These are phyloP conservation scores for Pythium periplocum DNA, from an alignment of 352 stramenopile genomes.

Conservation along the genomic window DNA sequence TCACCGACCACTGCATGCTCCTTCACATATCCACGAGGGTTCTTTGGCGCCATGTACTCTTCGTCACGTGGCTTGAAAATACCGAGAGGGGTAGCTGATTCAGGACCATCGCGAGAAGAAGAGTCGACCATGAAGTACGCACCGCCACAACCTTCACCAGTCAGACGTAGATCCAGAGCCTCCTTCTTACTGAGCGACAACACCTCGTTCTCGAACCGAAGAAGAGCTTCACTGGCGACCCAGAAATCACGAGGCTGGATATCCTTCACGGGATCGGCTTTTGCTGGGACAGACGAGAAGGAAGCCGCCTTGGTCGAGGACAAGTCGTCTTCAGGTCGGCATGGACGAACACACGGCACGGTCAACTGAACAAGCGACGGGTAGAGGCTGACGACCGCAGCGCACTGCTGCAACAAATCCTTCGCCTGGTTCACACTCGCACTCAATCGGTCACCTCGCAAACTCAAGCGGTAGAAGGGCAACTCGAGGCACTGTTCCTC, in stretches of 20 bases:
- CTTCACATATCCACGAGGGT: slow-evolving; percentile 94
- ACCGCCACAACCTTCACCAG: slow-evolving; percentile 73
- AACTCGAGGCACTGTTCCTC: too few species aligned
- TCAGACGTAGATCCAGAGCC: slow-evolving; percentile 49
- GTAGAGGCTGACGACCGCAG: slow-evolving; percentile 19
- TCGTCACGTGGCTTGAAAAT: slow-evolving; percentile 99
- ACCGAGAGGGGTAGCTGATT: slow-evolving; percentile 34
- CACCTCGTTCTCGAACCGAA: slow-evolving; percentile 40
- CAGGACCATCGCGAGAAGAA: slow-evolving; percentile 10
- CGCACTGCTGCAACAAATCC: slow-evolving; percentile 18
- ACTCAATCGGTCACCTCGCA: slow-evolving; percentile 9
- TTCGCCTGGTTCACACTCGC: slow-evolving; percentile 21
- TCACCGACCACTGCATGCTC: slow-evolving; percentile 71
- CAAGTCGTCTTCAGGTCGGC: not conserved
- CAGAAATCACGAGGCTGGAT: slow-evolving; percentile 10
- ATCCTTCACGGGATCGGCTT: not conserved
- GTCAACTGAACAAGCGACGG: slow-evolving; percentile 22
- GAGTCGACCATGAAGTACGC: slow-evolving; percentile 37
- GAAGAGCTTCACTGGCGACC: slow-evolving; percentile 35
- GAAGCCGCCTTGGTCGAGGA: not conserved
- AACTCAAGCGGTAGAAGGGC: slow-evolving; percentile 6
- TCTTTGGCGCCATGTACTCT: slow-evolving; percentile 98
- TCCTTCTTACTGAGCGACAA: slow-evolving; percentile 25
- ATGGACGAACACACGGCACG: slow-evolving; percentile 9
- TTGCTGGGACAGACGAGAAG: too few species aligned